Evolutionary conservation across 1,139 yeast species (phyloP), one percentile per base, ranked within the genome.

Genomic region (Protomyces macrosporus): DNA sequence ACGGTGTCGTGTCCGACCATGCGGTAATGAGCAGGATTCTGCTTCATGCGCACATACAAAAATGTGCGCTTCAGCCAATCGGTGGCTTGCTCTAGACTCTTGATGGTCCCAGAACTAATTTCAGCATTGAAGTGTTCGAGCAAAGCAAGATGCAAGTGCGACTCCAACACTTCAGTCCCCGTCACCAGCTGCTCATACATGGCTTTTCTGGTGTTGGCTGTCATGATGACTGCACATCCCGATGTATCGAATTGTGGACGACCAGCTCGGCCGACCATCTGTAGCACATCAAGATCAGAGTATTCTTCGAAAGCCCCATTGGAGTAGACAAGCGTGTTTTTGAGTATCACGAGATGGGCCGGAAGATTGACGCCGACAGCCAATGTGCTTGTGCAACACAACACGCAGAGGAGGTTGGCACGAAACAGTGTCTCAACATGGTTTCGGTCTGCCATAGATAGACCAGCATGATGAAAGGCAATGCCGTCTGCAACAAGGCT

Each of bases 341-440:
- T 83, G 50, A 84, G 77, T 16, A 84, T 74, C 0, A 83, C 87
- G 64, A 83, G 74, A 71, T 82, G 84, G 0, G 87, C 86, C 2
- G 87, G 87, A 53, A 84, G 74, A 68, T 84, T 84, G 36, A 67
- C 69, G 64, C 87, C 87, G 73, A 84, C 81, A 0, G 87, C 85
- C 66, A 84, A 73, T 0, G 86, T 84, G 0, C 86, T 82, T 0
- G 87, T 84, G 0, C 83, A 82, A 60, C 86, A 83, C 37, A 84
- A 69, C 3, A 81, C 73, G 62, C 73, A 75, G 12, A 82, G 71
- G 1, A 72, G 70, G 0, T 84, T 84, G 14, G 70, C 71, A 1
- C 78, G 72, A 65, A 82, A 84, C 10, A 74, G 72, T 23, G 72
- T 71, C 68, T 84, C 87, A 16, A 83, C 77, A 3, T 72, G 68